Conservation (phyloP, 768 basidiomycete species). For the Suillus hirtellus region DNA sequence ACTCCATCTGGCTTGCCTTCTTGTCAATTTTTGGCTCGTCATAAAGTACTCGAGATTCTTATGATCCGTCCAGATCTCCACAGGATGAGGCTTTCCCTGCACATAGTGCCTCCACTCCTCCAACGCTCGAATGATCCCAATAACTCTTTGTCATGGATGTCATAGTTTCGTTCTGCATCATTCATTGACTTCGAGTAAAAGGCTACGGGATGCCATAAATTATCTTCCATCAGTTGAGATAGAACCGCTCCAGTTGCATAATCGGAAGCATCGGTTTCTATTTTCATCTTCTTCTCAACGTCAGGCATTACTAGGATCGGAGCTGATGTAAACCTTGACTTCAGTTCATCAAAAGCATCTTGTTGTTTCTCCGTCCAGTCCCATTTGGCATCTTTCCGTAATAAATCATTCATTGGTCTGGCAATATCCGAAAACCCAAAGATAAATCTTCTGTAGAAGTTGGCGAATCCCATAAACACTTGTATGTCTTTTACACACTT, state of each 20-base stretch:
- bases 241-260: conserved; percentile 3
- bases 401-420: too few relatives aligned
- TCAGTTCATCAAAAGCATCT: too few relatives aligned
- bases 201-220: conserved; percentile 30
- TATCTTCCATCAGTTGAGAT: not conserved
- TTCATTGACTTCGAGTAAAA: conserved; percentile 31
- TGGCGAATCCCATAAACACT: too few relatives aligned
- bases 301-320: not conserved
- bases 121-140: not conserved
- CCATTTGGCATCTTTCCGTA: too few relatives aligned
- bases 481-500: too few relatives aligned
- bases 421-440: too few relatives aligned
- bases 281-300: not conserved
- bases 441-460: too few relatives aligned
- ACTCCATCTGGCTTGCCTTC: conserved; percentile 1
- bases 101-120: conserved; percentile 2
- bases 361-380: too few relatives aligned
- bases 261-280: conserved; percentile 6
- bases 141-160: conserved; percentile 33
- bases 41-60: conserved; percentile 40
- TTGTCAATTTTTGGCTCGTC: conserved; percentile 26
- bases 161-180: conserved; percentile 41
- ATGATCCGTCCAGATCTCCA: conserved; percentile 25
- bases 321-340: too few relatives aligned
- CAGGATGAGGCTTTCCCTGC: not conserved